Percentiles rank a stretch among this genome's conserved stretches.
Conservation (phyloP, 352 stramenopile species). For the Phytophthora boehmeriae region DNA sequence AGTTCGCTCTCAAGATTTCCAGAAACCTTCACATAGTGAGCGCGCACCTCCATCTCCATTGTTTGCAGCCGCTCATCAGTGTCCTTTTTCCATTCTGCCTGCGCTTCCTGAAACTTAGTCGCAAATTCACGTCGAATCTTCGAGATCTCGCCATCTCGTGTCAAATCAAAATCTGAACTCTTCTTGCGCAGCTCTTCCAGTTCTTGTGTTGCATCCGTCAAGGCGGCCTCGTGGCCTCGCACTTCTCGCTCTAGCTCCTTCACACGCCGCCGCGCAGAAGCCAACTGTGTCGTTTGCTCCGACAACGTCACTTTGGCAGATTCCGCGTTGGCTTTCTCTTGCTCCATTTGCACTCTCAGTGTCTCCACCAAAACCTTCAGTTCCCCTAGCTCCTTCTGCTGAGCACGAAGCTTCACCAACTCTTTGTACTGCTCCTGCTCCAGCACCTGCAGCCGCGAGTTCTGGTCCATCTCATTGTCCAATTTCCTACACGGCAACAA, state of each 20-base stretch:
- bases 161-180: slow-evolving; percentile 72
- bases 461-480: slow-evolving; percentile 78
- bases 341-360: slow-evolving; percentile 52
- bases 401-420: slow-evolving; percentile 70
- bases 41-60: slow-evolving; percentile 79
- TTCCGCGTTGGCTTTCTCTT: slow-evolving; percentile 65
- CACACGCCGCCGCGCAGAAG: slow-evolving; percentile 59
- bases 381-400: slow-evolving; percentile 73
- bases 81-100: slow-evolving; percentile 82
- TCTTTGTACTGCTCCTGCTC: slow-evolving; percentile 85
- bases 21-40: slow-evolving; percentile 70
- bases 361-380: slow-evolving; percentile 60
- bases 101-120: slow-evolving; percentile 71
- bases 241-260: slow-evolving; percentile 81
- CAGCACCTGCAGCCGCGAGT: slow-evolving; percentile 69
- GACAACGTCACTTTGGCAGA: slow-evolving; percentile 81
- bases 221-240: slow-evolving; percentile 42
- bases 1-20: slow-evolving; percentile 61
- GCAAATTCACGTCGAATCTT: slow-evolving; percentile 81
- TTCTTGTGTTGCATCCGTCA: slow-evolving; percentile 70
- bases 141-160: slow-evolving; percentile 67
- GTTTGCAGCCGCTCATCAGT: slow-evolving; percentile 71
- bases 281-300: slow-evolving; percentile 68
- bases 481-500: slow-evolving; percentile 52
- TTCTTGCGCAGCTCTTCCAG: slow-evolving; percentile 80